phyloP scores from a whole-genome alignment of 768 basidiomycete species.

The Clathrus columnatus region DNA sequence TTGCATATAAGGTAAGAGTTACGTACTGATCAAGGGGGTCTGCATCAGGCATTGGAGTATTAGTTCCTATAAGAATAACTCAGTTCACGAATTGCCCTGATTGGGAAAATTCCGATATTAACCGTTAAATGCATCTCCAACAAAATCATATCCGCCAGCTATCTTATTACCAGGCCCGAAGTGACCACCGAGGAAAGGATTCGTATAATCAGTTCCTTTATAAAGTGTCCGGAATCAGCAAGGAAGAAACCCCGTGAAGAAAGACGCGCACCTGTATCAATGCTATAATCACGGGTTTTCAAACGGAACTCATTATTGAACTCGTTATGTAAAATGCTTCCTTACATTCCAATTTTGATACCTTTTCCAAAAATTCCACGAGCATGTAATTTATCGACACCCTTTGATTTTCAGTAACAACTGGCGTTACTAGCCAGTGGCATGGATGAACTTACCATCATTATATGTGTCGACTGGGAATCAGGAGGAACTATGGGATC shows the following conservation, averaged over 20 bases:
- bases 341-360: constrained; percentile 59
- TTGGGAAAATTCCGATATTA: neutral
- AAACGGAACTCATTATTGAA: no score
- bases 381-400: constrained; percentile 58
- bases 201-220: constrained; percentile 47
- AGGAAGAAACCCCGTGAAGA: neutral
- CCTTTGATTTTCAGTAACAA: no score
- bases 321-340: no score
- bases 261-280: constrained; percentile 31
- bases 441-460: constrained; percentile 34
- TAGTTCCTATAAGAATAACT: constrained; percentile 25
- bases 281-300: constrained; percentile 25
- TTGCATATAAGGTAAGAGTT: neutral
- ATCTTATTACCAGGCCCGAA: constrained; percentile 46
- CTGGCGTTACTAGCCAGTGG: no score
- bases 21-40: constrained; percentile 47
- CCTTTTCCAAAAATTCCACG: constrained; percentile 53
- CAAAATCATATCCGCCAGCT: constrained; percentile 48
- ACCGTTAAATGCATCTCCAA: constrained; percentile 47
- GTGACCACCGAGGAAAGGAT: constrained; percentile 45
- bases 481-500: constrained; percentile 39
- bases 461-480: constrained; percentile 41
- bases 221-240: neutral
- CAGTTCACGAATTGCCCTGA: neutral
- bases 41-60: constrained; percentile 40